phyloP scores from a whole-genome alignment of 306 rosid species.

The Castanea crenata region DNA sequence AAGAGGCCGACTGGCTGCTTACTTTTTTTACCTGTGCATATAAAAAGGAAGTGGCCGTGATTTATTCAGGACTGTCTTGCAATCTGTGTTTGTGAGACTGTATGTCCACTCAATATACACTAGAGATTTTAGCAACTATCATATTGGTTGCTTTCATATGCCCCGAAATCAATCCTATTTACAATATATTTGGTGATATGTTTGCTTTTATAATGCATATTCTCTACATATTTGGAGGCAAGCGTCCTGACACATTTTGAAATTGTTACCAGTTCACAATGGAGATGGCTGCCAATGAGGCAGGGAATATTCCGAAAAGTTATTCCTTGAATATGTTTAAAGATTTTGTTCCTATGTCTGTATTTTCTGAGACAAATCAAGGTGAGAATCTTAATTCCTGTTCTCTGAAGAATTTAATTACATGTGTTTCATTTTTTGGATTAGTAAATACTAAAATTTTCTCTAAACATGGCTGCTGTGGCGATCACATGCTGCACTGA shows the following conservation, averaged over 20 bases:
- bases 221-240: neutral
- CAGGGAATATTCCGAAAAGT: slow-evolving; percentile 59
- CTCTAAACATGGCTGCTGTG: neutral
- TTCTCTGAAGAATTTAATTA: neutral
- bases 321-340: slow-evolving; percentile 85
- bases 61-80: neutral
- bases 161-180: neutral
- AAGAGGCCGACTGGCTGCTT: neutral
- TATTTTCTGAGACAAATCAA: slow-evolving; percentile 83
- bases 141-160: neutral
- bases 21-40: neutral
- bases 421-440: neutral
- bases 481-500: neutral
- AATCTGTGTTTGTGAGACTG: neutral
- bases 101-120: neutral
- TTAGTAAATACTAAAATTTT: neutral
- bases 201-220: slow-evolving; percentile 1
- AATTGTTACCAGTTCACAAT: slow-evolving; percentile 68
- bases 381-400: slow-evolving; percentile 47
- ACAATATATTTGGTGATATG: neutral
- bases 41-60: neutral
- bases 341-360: slow-evolving; percentile 94
- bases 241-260: slow-evolving; percentile 19
- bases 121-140: neutral
- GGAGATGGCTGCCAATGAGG: slow-evolving; percentile 78